Percentiles rank a stretch among this genome's conserved stretches.
These are phyloP conservation scores for Rhizopogon vinicolor DNA, from an alignment of 768 basidiomycete genomes.

Conservation along the genomic window DNA sequence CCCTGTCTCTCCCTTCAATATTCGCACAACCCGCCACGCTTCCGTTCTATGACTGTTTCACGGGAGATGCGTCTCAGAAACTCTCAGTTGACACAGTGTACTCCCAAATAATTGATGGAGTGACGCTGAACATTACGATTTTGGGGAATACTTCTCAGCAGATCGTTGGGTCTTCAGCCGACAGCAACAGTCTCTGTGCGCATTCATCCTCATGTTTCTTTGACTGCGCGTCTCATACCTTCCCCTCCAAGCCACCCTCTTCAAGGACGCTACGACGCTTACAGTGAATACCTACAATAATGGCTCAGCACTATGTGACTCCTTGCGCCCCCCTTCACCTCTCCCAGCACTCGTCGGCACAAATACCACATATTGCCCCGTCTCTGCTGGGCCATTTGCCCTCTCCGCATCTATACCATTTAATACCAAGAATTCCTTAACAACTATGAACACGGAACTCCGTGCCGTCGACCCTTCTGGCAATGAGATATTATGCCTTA, in stretches of 20 bases:
- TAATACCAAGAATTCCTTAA: conserved; percentile 61
- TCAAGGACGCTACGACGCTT: conserved; percentile 76
- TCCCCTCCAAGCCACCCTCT: conserved; percentile 66
- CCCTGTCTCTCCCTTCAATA: conserved; percentile 19
- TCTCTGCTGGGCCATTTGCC: conserved; percentile 74
- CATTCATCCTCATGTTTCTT: conserved; percentile 2
- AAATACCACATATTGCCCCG: conserved; percentile 62
- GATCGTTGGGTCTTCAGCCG: conserved; percentile 56
- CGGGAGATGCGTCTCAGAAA: conserved; percentile 47
- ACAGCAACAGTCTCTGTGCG: conserved; percentile 65
- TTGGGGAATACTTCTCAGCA: conserved; percentile 57
- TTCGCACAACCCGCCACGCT: conserved; percentile 57
- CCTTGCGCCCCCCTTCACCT: conserved; percentile 76
- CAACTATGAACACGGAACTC: conserved; percentile 79
- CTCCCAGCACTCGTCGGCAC: conserved; percentile 40
- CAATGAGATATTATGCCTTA: conserved; percentile 78
- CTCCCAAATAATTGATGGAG: conserved; percentile 56
- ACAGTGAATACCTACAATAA: conserved; percentile 72
- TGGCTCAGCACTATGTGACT: conserved; percentile 70
- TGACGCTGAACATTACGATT: conserved; percentile 64
- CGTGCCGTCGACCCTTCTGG: conserved; percentile 87
- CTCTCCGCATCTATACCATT: conserved; percentile 74
- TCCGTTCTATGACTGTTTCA: conserved; percentile 67
- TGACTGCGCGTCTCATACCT: conserved; percentile 8
- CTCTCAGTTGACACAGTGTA: conserved; percentile 68